Conservation (phyloP, 1,139 yeast species). For the Nakaseomyces uthaithaninus region DNA sequence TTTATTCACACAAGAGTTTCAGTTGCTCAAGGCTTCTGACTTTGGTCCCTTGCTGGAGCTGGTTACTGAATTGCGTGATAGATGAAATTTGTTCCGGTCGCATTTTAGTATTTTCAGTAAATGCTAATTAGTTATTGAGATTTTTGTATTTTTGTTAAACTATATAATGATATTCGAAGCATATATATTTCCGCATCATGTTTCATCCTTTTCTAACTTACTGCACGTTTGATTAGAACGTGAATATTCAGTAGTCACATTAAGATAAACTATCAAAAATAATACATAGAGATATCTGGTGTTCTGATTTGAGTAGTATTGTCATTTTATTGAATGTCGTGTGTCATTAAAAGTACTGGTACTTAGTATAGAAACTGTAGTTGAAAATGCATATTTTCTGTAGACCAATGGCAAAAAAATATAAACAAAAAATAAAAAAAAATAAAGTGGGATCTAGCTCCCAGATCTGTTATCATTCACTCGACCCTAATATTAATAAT, state of each 20-base stretch:
- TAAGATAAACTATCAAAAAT: too few relatives aligned
- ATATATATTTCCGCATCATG: too few relatives aligned
- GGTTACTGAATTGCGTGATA: slow-evolving; percentile 48
- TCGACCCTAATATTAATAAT: background rate
- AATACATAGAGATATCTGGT: too few relatives aligned
- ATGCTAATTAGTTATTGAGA: background rate
- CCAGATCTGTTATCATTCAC: too few relatives aligned
- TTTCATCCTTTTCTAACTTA: too few relatives aligned
- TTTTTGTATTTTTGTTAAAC: slow-evolving; percentile 1
- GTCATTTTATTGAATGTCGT: background rate
- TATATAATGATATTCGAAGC: too few relatives aligned
- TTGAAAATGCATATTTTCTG: slow-evolving; percentile 1
- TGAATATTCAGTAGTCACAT: too few relatives aligned
- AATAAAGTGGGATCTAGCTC: background rate
- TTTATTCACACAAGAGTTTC: slow-evolving; percentile 76
- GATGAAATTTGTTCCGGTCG: slow-evolving; percentile 17
- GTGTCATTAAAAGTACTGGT: slow-evolving; percentile 1
- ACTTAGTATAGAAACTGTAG: too few relatives aligned
- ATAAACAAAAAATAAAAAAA: background rate
- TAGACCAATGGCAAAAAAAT: background rate
- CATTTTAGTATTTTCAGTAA: background rate
- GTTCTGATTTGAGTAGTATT: too few relatives aligned
- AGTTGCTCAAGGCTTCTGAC: slow-evolving; percentile 66
- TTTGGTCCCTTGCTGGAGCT: slow-evolving; percentile 88
- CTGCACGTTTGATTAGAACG: too few relatives aligned